Base-by-base conservation (phyloP, 257 asterid species). In the Solanum okadae region DNA sequence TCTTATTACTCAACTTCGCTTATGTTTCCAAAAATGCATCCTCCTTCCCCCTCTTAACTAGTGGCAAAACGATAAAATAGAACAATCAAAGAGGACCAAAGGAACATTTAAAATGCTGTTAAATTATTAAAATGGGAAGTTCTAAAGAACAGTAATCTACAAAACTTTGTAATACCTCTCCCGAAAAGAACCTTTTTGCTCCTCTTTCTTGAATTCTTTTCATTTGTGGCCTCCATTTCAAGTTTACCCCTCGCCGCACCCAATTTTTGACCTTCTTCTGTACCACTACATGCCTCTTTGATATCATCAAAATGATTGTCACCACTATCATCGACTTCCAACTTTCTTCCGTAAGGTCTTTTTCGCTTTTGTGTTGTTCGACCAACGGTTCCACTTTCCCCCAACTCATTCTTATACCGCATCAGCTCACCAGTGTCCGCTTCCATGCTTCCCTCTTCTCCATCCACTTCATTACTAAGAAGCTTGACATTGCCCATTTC, bases 251-350 rank as follows among this genome's bases (percentile, higher is more conserved):
- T 91, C 22, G 42, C 85, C 87, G 88, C 92, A 87, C 93, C 92
- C 68, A 92, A 88, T 89, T 91, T 88, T 88, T 91, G 94, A 59
- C 93, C 95, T 92, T 93, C 98, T 85, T 94, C 98, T 52, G 98
- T 95, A 88, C 94, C 98, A 89, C 97, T 93, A 87, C 95, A 94
- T 86, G 96, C 98, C 95, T 95, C 98, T 92, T 91, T 93, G 89
- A 88, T 90, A 89, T 95, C 98, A 90, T 93, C 94, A 88, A 92
- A 92, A 61, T 89, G 92, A 90, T 90, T 88, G 68, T 92, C 94
- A 87, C 87, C 86, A 87, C 88, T 78, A 34, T 90, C 90, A 90
- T 91, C 93, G 89, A 89, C 92, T 86, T 93, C 94, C 89, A 89
- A 65, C 83, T 91, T 93, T 87, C 90, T 92, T 52, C 92, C 93